phyloP scores from a whole-genome alignment of 2,329 filamentous ascomycete species.

The Fusarium proliferatum region DNA sequence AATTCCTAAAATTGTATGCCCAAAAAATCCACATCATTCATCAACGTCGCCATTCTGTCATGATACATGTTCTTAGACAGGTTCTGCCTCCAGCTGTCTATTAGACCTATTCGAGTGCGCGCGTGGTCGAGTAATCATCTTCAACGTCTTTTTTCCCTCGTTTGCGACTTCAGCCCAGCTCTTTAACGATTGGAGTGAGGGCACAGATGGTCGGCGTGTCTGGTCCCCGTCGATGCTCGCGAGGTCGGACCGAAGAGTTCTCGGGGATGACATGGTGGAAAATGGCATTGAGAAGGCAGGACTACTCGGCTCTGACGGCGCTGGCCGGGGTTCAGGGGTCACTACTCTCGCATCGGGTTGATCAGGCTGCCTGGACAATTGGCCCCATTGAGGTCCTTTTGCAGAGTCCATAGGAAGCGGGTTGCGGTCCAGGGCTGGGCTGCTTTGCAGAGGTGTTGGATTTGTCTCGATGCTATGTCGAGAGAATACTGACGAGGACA shows the following conservation, averaged over 20 bases:
- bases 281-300: slow-evolving; percentile 44
- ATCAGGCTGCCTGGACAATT: slow-evolving; percentile 29
- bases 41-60: neutral
- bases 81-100: slow-evolving; percentile 15
- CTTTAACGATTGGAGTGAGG: slow-evolving; percentile 50
- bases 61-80: neutral
- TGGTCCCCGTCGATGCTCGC: slow-evolving; percentile 32
- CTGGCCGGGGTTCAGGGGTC: slow-evolving; percentile 29
- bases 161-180: slow-evolving; percentile 57
- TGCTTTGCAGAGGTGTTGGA: slow-evolving; percentile 48
- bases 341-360: slow-evolving; percentile 6
- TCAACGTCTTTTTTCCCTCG: slow-evolving; percentile 33
- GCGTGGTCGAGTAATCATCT: slow-evolving; percentile 27
- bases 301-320: slow-evolving; percentile 33
- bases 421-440: slow-evolving; percentile 43
- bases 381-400: slow-evolving; percentile 40
- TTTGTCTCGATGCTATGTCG: slow-evolving; percentile 50
- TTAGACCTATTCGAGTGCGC: slow-evolving; percentile 35
- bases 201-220: slow-evolving; percentile 39
- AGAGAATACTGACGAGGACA: slow-evolving; percentile 56
- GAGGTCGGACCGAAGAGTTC: slow-evolving; percentile 36
- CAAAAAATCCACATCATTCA: neutral
- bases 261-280: slow-evolving; percentile 50
- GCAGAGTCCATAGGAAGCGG: slow-evolving; percentile 19
- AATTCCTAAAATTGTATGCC: neutral